Base-by-base conservation (phyloP, 2,329 filamentous ascomycete genomes). In the Thielaviopsis ethacetica region DNA sequence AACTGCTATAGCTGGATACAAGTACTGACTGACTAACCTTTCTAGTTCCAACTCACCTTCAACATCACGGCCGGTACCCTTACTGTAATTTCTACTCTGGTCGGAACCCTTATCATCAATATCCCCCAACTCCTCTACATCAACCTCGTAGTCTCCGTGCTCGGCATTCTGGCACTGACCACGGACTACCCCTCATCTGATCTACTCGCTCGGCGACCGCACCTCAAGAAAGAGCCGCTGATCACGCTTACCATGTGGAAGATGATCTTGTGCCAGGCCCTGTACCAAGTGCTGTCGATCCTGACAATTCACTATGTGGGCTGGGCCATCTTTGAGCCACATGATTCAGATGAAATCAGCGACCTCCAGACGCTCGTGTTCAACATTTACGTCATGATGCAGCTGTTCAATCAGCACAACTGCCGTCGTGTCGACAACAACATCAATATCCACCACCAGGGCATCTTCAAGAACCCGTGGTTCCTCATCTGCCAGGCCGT, bases 371-470 rank as follows among this genome's bases (percentile, higher is more conserved):
- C 82, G 1, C 73, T 84, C 60, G 77, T 86, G 54, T 86, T 86
- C 72, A 86, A 86, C 69, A 81, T 78, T 0, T 86, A 84, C 64
- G 82, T 86, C 2, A 86, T 82, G 81, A 82, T 85, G 76, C 83
- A 86, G 65, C 83, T 86, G 62, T 86, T 85, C 72, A 85, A 85
- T 68, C 76, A 83, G 68, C 78, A 83, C 71, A 85, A 84, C 69
- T 82, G 80, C 66, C 76, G 81, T 30, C 79, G 80, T 47, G 71
- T 83, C 0, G 81, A 83, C 65, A 83, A 83, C 68, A 83, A 82
- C 62, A 82, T 91, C 70, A 91, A 93, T 67, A 84, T 93, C 59
- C 72, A 70, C 65, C 89, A 91, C 62, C 86, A 91, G 67, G 85
- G 85, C 26, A 79, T 91, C 52, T 73, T 79, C 19, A 77, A 77